These are phyloP conservation scores for Vitis vinifera DNA, from an alignment of 164 flowering plant genomes.

Conservation along the genomic window DNA sequence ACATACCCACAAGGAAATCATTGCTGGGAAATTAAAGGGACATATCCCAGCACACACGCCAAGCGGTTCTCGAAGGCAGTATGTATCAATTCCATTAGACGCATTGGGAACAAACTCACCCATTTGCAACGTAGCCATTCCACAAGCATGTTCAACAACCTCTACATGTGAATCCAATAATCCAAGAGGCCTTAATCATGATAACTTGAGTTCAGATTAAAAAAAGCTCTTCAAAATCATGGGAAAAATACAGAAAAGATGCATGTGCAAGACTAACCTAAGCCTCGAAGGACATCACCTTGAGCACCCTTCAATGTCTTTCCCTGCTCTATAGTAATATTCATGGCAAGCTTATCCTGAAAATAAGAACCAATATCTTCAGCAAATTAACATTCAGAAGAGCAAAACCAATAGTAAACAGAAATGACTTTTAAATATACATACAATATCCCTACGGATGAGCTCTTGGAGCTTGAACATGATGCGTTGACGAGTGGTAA, in stretches of 20 bases:
- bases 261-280: slow-evolving; percentile 48
- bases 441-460: slow-evolving; percentile 74
- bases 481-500: slow-evolving; percentile 71
- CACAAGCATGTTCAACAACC: slow-evolving; percentile 96
- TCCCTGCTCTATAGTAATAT: slow-evolving; percentile 80
- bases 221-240: background rate
- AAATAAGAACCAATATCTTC: background rate
- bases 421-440: slow-evolving; percentile 1
- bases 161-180: slow-evolving; percentile 39
- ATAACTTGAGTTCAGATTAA: background rate
- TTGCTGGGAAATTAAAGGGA: slow-evolving; percentile 84
- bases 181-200: background rate
- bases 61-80: slow-evolving; percentile 80
- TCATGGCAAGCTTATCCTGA: slow-evolving; percentile 82
- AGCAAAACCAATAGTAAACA: background rate
- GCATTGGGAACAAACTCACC: slow-evolving; percentile 82
- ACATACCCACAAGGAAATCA: slow-evolving; percentile 87
- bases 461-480: slow-evolving; percentile 90
- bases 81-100: slow-evolving; percentile 78
- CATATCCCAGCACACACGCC: slow-evolving; percentile 98
- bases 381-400: slow-evolving; percentile 1
- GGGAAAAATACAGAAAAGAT: background rate
- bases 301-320: slow-evolving; percentile 82
- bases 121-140: slow-evolving; percentile 78
- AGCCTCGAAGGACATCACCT: slow-evolving; percentile 78